These are phyloP conservation scores for Citrus australasica DNA, from an alignment of 345 rosid genomes.

Conservation along the genomic window DNA sequence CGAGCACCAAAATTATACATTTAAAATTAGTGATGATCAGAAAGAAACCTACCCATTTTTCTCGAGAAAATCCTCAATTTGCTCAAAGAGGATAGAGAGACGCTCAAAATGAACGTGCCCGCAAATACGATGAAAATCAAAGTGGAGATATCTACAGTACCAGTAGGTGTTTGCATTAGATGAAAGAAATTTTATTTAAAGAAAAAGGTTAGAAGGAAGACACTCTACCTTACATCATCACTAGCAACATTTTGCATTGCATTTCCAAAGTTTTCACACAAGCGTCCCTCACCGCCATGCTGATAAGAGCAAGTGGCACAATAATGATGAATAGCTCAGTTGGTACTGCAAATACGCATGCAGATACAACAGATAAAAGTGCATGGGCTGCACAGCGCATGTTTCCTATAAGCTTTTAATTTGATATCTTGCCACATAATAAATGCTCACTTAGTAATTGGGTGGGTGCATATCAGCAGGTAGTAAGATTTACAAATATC, in stretches of 20 bases:
- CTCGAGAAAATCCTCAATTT: slow-evolving; percentile 80
- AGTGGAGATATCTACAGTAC: slow-evolving; percentile 82
- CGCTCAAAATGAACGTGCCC: slow-evolving; percentile 98
- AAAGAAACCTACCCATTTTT: slow-evolving; percentile 64
- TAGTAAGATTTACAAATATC: neutral
- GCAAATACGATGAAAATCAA: slow-evolving; percentile 86
- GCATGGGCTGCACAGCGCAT: neutral
- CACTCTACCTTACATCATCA: slow-evolving; percentile 85
- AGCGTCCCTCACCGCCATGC: slow-evolving; percentile 95
- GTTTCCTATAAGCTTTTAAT: slow-evolving; percentile 6
- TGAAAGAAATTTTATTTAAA: neutral
- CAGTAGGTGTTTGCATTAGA: slow-evolving; percentile 19
- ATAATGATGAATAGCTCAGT: slow-evolving; percentile 16
- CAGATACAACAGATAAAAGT: neutral
- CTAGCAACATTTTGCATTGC: slow-evolving; percentile 60
- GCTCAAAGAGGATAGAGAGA: slow-evolving; percentile 84
- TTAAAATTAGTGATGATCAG: neutral
- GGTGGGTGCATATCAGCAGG: slow-evolving; percentile 6
- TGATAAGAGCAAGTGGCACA: slow-evolving; percentile 36
- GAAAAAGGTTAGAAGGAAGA: slow-evolving; percentile 22
- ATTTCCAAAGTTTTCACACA: slow-evolving; percentile 67
- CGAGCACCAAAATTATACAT: slow-evolving; percentile 3
- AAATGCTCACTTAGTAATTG: neutral
- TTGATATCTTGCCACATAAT: neutral
- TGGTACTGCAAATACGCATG: slow-evolving; percentile 9